These are phyloP conservation scores for Geranium rotundifolium DNA, from an alignment of 345 rosid species.

Conservation along the genomic window DNA sequence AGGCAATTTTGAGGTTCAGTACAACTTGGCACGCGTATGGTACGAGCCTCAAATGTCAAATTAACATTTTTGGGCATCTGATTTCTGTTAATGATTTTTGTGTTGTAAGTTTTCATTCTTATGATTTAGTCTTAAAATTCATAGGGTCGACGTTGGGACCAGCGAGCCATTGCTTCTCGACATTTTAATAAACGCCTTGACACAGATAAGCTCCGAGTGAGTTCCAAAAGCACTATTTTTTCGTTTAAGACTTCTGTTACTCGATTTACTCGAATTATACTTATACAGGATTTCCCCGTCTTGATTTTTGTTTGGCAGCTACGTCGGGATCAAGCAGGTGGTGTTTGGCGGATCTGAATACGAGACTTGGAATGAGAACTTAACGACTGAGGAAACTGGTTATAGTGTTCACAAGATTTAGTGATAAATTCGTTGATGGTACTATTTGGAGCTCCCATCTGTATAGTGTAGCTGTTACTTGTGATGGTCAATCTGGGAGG, in stretches of 20 bases:
- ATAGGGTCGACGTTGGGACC: constrained; percentile 84
- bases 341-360: constrained; percentile 79
- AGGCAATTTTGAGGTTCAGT: constrained; percentile 85
- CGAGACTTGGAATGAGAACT: constrained; percentile 70
- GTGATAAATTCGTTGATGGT: not conserved
- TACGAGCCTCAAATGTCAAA: constrained; percentile 16
- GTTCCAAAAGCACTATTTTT: constrained; percentile 9
- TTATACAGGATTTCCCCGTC: not conserved
- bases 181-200: constrained; percentile 69
- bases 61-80: not conserved
- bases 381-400: constrained; percentile 62
- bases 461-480: not conserved
- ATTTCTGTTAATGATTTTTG: not conserved
- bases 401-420: constrained; percentile 63
- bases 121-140: not conserved
- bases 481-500: too few species aligned
- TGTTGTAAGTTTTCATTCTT: not conserved
- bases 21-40: constrained; percentile 80
- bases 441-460: not conserved
- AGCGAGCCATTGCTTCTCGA: constrained; percentile 74
- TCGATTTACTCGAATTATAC: not conserved
- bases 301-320: constrained; percentile 30
- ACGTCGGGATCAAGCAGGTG: constrained; percentile 69
- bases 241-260: not conserved
- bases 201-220: constrained; percentile 89